Base-by-base conservation (phyloP, 768 basidiomycete genomes). In the Suillus occidentalis region DNA sequence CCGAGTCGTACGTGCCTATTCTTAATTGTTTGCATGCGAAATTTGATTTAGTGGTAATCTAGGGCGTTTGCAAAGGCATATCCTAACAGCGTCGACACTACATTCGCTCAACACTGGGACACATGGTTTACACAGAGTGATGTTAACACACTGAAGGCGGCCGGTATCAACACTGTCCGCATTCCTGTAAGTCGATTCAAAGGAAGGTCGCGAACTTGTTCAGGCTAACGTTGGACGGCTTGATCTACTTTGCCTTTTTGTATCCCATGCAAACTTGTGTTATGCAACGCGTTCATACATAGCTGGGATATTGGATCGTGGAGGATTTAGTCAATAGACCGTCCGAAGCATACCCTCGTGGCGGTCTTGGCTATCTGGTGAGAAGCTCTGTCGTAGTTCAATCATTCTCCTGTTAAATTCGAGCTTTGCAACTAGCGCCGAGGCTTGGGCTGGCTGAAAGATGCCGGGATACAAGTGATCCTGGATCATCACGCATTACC, bases 291-390 rank as follows among this genome's bases (percentile, higher is more conserved):
- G 14, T 31, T 28, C 6, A 42, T 12, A 53, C 8, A 8, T n/a
- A 92, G 90, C 84, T 93, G 47, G 91, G 92, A 0, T 94, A 89
- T 72, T 94, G 92, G 92, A 87, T 93, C 56, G 78, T 94, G 9
- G 92, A 94, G 71, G 81, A 80, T 4, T 78, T 94, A 9, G 91
- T 93, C 0, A 72, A 92, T 71, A 82, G 87, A 5, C 68, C 69
- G 1, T 79, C 76, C 2, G 92, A 93, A 71, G 83, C 80, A 55
- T 93, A 83, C 72, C 88, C 90, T 16, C 82, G 85, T 42, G 92
- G 92, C 22, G 92, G 92, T 36, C 81, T 94, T 40, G 62, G 69
- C 4, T 83, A 87, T 59, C 81, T 94, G 42, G 91, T 91, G 66
- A 60, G 83, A 59, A 12, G n/a, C 10, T 31, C 18, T 42, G 37